Conservation (phyloP, 2,329 filamentous ascomycete species). For the Periconia digitata region DNA sequence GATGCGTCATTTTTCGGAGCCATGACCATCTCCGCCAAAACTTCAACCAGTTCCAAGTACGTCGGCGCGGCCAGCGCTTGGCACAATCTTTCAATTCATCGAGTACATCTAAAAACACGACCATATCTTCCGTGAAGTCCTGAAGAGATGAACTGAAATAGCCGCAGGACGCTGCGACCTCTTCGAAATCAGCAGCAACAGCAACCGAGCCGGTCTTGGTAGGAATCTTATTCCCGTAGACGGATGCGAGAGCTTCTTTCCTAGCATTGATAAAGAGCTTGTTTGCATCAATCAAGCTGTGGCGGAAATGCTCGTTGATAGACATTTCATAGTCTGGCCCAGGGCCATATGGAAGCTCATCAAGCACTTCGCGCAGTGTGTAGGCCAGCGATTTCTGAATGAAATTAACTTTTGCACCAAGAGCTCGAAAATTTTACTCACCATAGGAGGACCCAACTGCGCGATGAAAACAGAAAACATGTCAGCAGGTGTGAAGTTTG, state of each 20-base stretch:
- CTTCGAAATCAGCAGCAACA: slow-evolving; percentile 90
- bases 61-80: slow-evolving; percentile 61
- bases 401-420: slow-evolving; percentile 15
- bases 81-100: slow-evolving; percentile 79
- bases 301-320: slow-evolving; percentile 77
- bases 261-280: slow-evolving; percentile 76
- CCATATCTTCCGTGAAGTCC: slow-evolving; percentile 88
- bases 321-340: slow-evolving; percentile 68
- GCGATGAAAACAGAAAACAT: slow-evolving; percentile 91
- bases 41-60: slow-evolving; percentile 82
- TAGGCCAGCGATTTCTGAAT: slow-evolving; percentile 91
- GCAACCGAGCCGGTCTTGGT: slow-evolving; percentile 68
- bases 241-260: slow-evolving; percentile 70
- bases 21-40: slow-evolving; percentile 63
- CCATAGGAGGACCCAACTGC: slow-evolving; percentile 86
- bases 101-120: slow-evolving; percentile 77
- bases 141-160: slow-evolving; percentile 93
- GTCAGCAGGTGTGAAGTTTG: slow-evolving; percentile 64
- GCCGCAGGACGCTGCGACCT: slow-evolving; percentile 95
- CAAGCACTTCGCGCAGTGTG: slow-evolving; percentile 84
- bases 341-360: slow-evolving; percentile 79
- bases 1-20: slow-evolving; percentile 7
- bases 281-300: slow-evolving; percentile 79
- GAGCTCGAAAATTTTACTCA: slow-evolving; percentile 25
- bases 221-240: slow-evolving; percentile 80